Conservation (phyloP, 805 yeast genomes). For the Dipodascopsis uninucleata region DNA sequence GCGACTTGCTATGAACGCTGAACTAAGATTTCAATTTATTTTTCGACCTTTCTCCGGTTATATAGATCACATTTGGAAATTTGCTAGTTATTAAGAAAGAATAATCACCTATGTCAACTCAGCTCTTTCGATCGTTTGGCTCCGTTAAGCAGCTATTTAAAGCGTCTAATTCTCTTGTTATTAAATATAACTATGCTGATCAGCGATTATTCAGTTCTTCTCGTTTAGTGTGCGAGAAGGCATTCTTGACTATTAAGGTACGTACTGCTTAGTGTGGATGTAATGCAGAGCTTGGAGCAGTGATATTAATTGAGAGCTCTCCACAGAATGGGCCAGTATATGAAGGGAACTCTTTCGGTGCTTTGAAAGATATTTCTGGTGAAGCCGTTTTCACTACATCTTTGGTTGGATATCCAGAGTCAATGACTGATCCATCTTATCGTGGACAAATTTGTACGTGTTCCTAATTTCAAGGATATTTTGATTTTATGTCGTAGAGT, state of each 20-base stretch:
- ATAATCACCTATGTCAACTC: neutral
- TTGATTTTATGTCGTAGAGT: neutral
- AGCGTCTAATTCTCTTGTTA: no score
- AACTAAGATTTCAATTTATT: neutral
- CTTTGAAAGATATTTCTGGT: conserved; percentile 83
- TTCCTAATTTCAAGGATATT: conserved; percentile 15
- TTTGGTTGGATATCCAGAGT: conserved; percentile 99
- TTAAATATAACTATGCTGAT: no score
- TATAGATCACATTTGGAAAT: neutral
- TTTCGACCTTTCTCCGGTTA: neutral
- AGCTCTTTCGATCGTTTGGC: no score
- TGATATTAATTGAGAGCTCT: neutral
- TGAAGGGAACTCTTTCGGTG: conserved; percentile 97
- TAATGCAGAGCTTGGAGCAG: neutral
- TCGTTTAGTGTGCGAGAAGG: no score
- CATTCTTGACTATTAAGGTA: neutral
- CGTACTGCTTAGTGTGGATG: neutral
- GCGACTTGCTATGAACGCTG: no score
- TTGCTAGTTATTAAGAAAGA: neutral
- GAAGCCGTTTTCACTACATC: conserved; percentile 99
- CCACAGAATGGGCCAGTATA: conserved; percentile 39
- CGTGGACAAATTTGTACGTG: conserved; percentile 74
- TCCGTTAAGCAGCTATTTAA: no score
- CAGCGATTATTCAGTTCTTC: no score
- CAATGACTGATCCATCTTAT: conserved; percentile 96